Conservation (phyloP, 306 rosid genomes). For the Delonix regia region DNA sequence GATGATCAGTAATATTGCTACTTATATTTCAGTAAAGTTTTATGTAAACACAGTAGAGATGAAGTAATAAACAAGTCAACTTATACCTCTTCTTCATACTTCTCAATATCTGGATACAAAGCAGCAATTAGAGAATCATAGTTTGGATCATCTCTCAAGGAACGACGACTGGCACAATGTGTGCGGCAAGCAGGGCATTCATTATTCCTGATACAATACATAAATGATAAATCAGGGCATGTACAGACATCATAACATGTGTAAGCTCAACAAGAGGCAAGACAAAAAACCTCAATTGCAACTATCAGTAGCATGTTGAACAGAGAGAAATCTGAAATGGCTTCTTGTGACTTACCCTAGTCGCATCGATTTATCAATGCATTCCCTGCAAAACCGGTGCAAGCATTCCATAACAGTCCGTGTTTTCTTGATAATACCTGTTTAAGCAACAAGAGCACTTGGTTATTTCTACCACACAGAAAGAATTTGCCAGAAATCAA, state of each 20-base stretch:
- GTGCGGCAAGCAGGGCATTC: slow-evolving; percentile 99
- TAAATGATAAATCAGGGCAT: slow-evolving; percentile 16
- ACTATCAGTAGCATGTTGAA: slow-evolving; percentile 30
- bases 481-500: background rate
- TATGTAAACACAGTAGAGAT: background rate
- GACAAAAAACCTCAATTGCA: slow-evolving; percentile 17
- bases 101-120: slow-evolving; percentile 90
- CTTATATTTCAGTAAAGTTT: slow-evolving; percentile 25
- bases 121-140: slow-evolving; percentile 83
- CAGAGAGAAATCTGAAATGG: slow-evolving; percentile 20
- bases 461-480: slow-evolving; percentile 7
- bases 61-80: slow-evolving; percentile 35
- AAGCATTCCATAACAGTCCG: slow-evolving; percentile 98
- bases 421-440: slow-evolving; percentile 91
- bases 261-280: slow-evolving; percentile 22
- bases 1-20: slow-evolving; percentile 32
- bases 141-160: slow-evolving; percentile 98
- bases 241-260: background rate
- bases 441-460: slow-evolving; percentile 9
- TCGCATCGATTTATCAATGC: slow-evolving; percentile 98
- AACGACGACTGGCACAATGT: slow-evolving; percentile 98
- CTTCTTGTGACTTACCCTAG: slow-evolving; percentile 63
- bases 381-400: slow-evolving; percentile 97
- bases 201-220: slow-evolving; percentile 71
- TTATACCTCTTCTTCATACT: slow-evolving; percentile 87